Percentiles rank a stretch among this genome's conserved stretches.
Evolutionary conservation across 2,329 filamentous ascomycete genomes (phyloP).

Genomic region (Podosphaera aphanis): DNA sequence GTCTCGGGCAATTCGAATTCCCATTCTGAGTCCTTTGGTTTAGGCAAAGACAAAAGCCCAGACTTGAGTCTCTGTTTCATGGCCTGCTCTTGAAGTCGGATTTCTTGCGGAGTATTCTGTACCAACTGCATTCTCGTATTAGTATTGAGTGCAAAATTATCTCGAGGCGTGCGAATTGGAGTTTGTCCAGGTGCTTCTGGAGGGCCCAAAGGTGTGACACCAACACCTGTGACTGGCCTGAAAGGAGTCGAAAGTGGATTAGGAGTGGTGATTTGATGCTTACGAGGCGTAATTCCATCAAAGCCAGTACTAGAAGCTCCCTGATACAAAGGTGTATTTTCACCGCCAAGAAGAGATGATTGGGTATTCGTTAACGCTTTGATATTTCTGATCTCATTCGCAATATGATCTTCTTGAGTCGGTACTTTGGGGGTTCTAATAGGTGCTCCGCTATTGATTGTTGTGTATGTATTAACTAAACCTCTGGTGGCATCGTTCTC

Average conservation of each 20-base stretch:
- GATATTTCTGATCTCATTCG: slow-evolving; percentile 91
- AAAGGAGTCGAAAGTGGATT: slow-evolving; percentile 89
- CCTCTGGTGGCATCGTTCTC: slow-evolving; percentile 72
- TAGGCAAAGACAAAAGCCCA: slow-evolving; percentile 63
- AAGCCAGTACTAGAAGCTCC: slow-evolving; percentile 68
- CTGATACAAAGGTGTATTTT: slow-evolving; percentile 75
- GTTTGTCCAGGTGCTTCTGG: slow-evolving; percentile 51
- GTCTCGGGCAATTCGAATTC: slow-evolving; percentile 83
- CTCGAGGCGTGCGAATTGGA: slow-evolving; percentile 68
- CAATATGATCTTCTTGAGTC: slow-evolving; percentile 81
- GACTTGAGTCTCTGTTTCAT: slow-evolving; percentile 44
- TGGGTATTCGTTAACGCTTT: slow-evolving; percentile 79
- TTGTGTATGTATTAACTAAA: slow-evolving; percentile 67
- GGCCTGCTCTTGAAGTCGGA: slow-evolving; percentile 46
- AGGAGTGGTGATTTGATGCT: slow-evolving; percentile 66
- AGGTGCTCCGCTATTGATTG: slow-evolving; percentile 57
- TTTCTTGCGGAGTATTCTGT: slow-evolving; percentile 53
- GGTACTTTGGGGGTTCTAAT: slow-evolving; percentile 83
- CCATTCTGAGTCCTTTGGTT: slow-evolving; percentile 83
- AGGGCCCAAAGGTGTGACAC: slow-evolving; percentile 36
- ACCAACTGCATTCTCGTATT: slow-evolving; percentile 40
- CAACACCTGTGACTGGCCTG: slow-evolving; percentile 37
- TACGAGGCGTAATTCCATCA: slow-evolving; percentile 59
- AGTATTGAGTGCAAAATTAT: slow-evolving; percentile 64
- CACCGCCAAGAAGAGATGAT: slow-evolving; percentile 76